Evolutionary conservation across 768 basidiomycete species (phyloP), one percentile per base, ranked within the genome.

Genomic region (Ramaria sp.): DNA sequence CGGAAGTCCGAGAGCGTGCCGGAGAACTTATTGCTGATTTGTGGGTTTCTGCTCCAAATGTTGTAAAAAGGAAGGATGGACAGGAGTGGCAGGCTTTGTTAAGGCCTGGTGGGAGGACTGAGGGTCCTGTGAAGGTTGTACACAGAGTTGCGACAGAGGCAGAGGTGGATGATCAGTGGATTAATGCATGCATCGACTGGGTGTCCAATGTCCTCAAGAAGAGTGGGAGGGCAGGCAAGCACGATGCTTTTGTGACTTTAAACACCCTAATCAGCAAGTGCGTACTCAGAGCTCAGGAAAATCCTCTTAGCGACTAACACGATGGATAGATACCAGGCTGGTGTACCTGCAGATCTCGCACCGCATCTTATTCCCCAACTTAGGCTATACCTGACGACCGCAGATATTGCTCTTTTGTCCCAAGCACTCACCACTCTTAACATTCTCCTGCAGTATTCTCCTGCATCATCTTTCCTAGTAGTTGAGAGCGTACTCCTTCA

Each of bases 61-160:
- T 81, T 13, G 74, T 88, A 34, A 75, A 67, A 59, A 65, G 68
- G 1, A 85, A 84, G 64, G 78, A 78, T 39, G 74, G 79, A 50
- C 79, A 78, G 60, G 88, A 92, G 61, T 92, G 89, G 88, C 85
- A 88, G 41, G 78, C 74, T 24, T 82, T 92, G 50, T 84, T 85
- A 61, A 76, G 84, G 57, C 71, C 74, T 1, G 78, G 78, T 0
- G 86, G 85, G 0, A 80, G 85, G 61, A 81, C 82, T 1, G 81
- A 85, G 9, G 79, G 81, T 30, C 83, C 85, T 18, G 85, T 98
- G 48, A 81, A 74, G 59, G 89, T 91, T 32, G 84, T 96, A 48
- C 85, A 78, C 5, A 82, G 81, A 55, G 88, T 95, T n/a, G 89
- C 89, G 18, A 79, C 66, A 51, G 82, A 85, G 54, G 85, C 85